Base-by-base conservation (phyloP, 495 filamentous ascomycete genomes). In the Chlorociboria aeruginascens region DNA sequence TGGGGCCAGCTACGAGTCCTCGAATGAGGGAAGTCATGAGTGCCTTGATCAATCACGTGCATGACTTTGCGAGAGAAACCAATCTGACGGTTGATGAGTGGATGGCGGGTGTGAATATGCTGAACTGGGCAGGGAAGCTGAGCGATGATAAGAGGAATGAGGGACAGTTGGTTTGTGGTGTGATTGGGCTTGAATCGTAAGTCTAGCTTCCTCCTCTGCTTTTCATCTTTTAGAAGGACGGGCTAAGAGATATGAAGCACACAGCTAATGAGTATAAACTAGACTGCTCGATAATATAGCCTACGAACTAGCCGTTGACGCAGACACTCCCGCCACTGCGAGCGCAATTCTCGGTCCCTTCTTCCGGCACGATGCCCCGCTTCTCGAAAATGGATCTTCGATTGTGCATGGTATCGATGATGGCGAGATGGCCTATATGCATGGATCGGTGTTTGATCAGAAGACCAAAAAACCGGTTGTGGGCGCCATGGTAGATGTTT, bases 291-390 rank as follows among this genome's bases (percentile, higher is more conserved):
- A 88, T 54, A 84, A 89, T 61, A 89, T 90, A 61, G 82, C 84
- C 60, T 82, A 87, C 76, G 86, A 85, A 64, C 74, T 83, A 61
- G 66, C 83, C 62, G 75, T 79, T 48, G 83, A 87, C 56, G 77
- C 79, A 45, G 56, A 77, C 47, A 74, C 79, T 57, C 61, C 66
- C 10, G 83, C 86, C 40, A 92, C 86, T 46, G 87, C 84, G 32
- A 83, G 82, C 53, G 79, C 85, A 43, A 92, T 92, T 60, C 79
- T 92, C 32, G 85, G 85, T 32, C 85, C 85, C 62, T 90, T 90
- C 78, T 90, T 83, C 83, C 85, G 80, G 8, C 83, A 85, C 64
- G 79, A 86, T 61, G 84, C 84, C 8, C 84, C 85, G 32, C 85
- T 85, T 76, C 81, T 83, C 20, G 68, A 75, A 39, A 85, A 83